phyloP scores from a whole-genome alignment of 257 asterid genomes.

The Solanum habrochaites region DNA sequence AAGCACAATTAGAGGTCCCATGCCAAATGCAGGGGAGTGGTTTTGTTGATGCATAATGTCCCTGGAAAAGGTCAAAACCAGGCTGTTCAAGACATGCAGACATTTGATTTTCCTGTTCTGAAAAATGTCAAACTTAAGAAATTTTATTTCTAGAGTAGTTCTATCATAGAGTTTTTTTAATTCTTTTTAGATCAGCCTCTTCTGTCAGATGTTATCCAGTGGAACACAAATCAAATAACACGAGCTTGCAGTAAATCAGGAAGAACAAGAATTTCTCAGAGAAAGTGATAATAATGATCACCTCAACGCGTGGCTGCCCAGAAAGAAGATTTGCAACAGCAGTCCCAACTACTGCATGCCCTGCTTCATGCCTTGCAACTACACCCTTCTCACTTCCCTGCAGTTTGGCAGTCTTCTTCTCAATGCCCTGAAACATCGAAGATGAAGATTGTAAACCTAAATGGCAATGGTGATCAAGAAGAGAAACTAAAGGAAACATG shows the following conservation, averaged over 20 bases:
- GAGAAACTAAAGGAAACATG: not conserved
- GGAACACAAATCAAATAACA: not conserved
- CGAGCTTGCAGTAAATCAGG: not conserved
- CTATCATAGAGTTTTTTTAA: not conserved
- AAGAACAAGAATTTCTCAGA: not conserved
- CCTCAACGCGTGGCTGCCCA: conserved; percentile 98
- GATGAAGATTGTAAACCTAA: not conserved
- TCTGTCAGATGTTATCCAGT: not conserved
- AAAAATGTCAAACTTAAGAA: not conserved
- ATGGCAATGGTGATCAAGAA: not conserved
- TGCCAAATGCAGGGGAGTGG: not conserved
- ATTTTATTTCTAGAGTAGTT: not conserved
- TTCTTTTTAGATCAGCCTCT: not conserved
- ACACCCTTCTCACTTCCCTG: conserved; percentile 95
- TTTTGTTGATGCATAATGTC: not conserved
- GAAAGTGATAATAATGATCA: conserved; percentile 8
- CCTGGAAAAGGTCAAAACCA: not conserved
- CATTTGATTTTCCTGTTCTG: not conserved
- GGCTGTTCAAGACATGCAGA: not conserved
- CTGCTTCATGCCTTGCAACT: conserved; percentile 99
- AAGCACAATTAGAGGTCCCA: not conserved
- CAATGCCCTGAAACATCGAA: conserved; percentile 67
- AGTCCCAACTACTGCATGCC: conserved; percentile 98
- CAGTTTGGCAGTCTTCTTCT: conserved; percentile 87
- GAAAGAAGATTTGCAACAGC: conserved; percentile 96